Evolutionary conservation across 1,284 basidiomycete genomes (phyloP), one percentile per base, ranked within the genome.

Genomic region (Retiboletus flavoniger): DNA sequence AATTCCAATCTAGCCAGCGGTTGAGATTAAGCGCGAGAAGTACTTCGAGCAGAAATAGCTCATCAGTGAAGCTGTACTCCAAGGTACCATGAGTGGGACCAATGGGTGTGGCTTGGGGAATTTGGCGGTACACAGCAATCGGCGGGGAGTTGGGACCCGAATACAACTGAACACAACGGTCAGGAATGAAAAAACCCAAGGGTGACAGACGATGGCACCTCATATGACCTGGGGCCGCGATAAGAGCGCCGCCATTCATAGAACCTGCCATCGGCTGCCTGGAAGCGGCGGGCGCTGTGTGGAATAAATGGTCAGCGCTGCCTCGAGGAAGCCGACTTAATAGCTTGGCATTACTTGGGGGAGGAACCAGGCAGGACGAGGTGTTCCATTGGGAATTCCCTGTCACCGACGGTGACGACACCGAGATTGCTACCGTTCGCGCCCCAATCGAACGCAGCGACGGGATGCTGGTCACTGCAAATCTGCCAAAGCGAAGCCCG

Each of bases 1-100:
- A 63, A 60, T 78, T 76, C 65, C 75, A 69, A 69, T 89, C 87
- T 65, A 89, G 71, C 86, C 86, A 90, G 54, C 87, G 78, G 69
- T 89, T 89, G 58, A 91, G 71, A 64, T 79, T 82, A 47, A 91
- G 74, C 8, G 89, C 77, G 36, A 90, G 69, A 53, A 89, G 72
- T 7, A 78, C 76, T 66, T 88, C 80, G 14, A 86, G 74, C 58
- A 90, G 70, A 48, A 89, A 78, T 36, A 72, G 61, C 53, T 82
- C 81, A 50, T 86, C 74, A 40, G 74, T 76, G 66, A 89, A 89
- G 49, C 70, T 78, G 67, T 85, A 88, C 56, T 81, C 77, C 52
- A 89, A 66, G 55, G 79, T 74, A 10, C 80, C 88, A 65, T 86
- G 80, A 31, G 81, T 76, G 47, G 80, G 78, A 1, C 87, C 87